Evolutionary conservation across 768 basidiomycete genomes (phyloP), one percentile per base, ranked within the genome.

Genomic region (Kondoa malvinella): DNA sequence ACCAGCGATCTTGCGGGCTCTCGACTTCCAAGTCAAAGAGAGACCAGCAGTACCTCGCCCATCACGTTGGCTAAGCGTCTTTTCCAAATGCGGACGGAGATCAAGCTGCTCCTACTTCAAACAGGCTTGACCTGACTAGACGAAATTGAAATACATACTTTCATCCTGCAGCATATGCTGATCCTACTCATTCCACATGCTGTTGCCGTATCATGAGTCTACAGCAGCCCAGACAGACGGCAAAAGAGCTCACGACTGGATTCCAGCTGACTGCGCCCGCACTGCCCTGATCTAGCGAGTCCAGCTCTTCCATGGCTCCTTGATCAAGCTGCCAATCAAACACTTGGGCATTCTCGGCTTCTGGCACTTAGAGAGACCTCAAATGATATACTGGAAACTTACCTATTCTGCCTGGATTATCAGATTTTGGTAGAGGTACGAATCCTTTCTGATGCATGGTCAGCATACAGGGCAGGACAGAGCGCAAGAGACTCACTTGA

Each of bases 251-350:
- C 21, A 50, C 68, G 25, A 69, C 65, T 21, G 66, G 67, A 58
- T 69, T 69, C 92, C 90, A 94, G 69, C 82, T 85, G 57, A 87
- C 77, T 0, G 86, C 83, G 1, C 90, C 90, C 0, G 80, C 81
- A 64, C 84, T 81, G 0, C 88, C 92, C 63, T 80, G 77, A 74
- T 94, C 89, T 1, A 94, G 79, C 0, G 76, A 79, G 74, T 91
- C 84, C 15, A 95, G 78, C 30, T 75, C 76, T 0, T 73, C 72
- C 80, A 94, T 83, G 66, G 92, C 89, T 57, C 84, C 84, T 27
- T 76, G 75, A 60, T 75, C 76, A 26, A 95, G 78, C 65, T 83
- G 83, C 72, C 92, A 92, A 73, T 88, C 85, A 69, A 83, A 92
- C 12, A 50, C 40, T 50, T 8, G 40, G 21, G 40, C 40, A 50